Evolutionary conservation across 768 basidiomycete genomes (phyloP).

Genomic region (Artomyces pyxidatus): DNA sequence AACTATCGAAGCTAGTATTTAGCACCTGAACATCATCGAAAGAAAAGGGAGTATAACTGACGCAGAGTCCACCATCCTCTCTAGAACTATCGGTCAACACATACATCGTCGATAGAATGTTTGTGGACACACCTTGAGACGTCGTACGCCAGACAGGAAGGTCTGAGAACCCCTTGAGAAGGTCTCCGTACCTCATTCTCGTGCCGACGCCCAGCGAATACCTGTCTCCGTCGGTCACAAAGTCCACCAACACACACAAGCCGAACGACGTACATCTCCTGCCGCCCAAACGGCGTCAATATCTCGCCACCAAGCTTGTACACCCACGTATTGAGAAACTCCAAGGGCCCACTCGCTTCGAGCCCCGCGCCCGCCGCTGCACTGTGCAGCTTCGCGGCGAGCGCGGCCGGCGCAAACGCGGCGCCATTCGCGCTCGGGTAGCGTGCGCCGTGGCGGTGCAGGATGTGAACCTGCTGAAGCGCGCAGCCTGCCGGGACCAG

Average conservation of each 20-base stretch:
- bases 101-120: background rate
- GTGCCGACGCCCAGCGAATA: slow-evolving; percentile 38
- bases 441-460: slow-evolving; percentile 35
- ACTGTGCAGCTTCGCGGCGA: slow-evolving; percentile 20
- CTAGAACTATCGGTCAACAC: background rate
- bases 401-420: slow-evolving; percentile 18
- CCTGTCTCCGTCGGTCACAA: slow-evolving; percentile 4
- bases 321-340: slow-evolving; percentile 38
- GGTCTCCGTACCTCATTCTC: slow-evolving; percentile 37
- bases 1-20: slow-evolving; percentile 17
- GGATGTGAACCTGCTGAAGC: slow-evolving; percentile 35
- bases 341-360: slow-evolving; percentile 28
- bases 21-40: slow-evolving; percentile 19
- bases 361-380: slow-evolving; percentile 22
- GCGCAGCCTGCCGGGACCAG: slow-evolving; percentile 38
- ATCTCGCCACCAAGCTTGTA: slow-evolving; percentile 39
- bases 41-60: slow-evolving; percentile 10
- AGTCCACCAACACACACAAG: background rate
- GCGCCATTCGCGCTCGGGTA: slow-evolving; percentile 30
- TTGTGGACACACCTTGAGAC: slow-evolving; percentile 26
- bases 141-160: slow-evolving; percentile 46
- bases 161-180: slow-evolving; percentile 32
- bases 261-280: slow-evolving; percentile 25
- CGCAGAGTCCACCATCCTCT: slow-evolving; percentile 29
- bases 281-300: slow-evolving; percentile 39